Evolutionary conservation across 306 rosid genomes (phyloP).

Genomic region (Quercus berberidifolia): DNA sequence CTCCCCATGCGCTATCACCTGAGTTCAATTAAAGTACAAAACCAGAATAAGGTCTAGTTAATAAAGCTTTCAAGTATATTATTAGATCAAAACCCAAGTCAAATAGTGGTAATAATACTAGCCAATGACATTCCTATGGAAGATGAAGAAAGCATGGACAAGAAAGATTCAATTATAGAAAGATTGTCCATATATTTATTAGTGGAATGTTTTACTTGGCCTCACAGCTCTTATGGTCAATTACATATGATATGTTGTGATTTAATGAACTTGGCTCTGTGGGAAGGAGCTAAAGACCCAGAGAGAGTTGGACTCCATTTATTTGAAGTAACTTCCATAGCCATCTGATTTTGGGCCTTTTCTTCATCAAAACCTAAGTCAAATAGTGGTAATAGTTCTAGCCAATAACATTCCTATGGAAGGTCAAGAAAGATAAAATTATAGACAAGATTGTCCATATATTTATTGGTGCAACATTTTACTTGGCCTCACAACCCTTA

Average conservation of each 20-base stretch:
- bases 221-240: not conserved
- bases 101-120: not conserved
- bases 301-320: not conserved
- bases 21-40: slow-evolving; percentile 20
- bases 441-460: not conserved
- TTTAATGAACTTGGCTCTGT: not conserved
- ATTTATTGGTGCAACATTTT: not conserved
- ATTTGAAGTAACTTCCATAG: not conserved
- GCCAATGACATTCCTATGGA: slow-evolving; percentile 7
- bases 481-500: not conserved
- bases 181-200: not conserved
- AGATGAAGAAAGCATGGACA: slow-evolving; percentile 1
- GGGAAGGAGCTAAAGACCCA: not conserved
- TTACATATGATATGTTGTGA: not conserved
- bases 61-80: slow-evolving; percentile 10
- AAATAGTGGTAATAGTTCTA: not conserved
- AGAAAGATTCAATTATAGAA: not conserved
- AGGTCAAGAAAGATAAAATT: not conserved
- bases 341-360: not conserved
- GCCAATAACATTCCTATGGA: slow-evolving; percentile 3
- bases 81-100: slow-evolving; percentile 4
- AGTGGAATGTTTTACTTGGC: not conserved
- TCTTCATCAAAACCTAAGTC: slow-evolving; percentile 1
- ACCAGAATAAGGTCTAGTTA: slow-evolving; percentile 12
- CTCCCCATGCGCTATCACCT: slow-evolving; percentile 92